Evolutionary conservation across 768 basidiomycete species (phyloP).

Genomic region (Pleurotus tuoliensis): DNA sequence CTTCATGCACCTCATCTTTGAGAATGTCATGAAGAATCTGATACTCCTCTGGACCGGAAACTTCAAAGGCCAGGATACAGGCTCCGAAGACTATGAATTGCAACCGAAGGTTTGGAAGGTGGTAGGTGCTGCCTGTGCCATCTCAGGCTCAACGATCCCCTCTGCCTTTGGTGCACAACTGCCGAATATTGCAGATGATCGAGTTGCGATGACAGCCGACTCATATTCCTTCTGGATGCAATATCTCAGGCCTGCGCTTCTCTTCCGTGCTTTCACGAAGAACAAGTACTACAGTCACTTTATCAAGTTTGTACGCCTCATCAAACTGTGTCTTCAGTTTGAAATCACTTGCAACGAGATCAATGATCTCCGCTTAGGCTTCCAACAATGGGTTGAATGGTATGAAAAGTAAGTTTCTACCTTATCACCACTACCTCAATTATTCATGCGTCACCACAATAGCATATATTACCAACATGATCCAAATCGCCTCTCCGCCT

Average conservation of each 20-base stretch:
- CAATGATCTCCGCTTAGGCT: slow-evolving; percentile 11
- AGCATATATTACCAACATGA: slow-evolving; percentile 28
- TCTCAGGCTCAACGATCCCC: slow-evolving; percentile 32
- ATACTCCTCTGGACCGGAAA: slow-evolving; percentile 35
- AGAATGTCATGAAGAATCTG: slow-evolving; percentile 39
- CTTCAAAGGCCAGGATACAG: slow-evolving; percentile 35
- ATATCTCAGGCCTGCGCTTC: slow-evolving; percentile 35
- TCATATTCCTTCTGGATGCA: slow-evolving; percentile 35
- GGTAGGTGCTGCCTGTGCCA: slow-evolving; percentile 27
- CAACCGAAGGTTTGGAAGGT: slow-evolving; percentile 32
- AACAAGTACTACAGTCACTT: slow-evolving; percentile 40
- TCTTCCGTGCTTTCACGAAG: slow-evolving; percentile 25
- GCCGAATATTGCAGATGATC: slow-evolving; percentile 29
- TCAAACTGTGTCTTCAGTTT: slow-evolving; percentile 33
- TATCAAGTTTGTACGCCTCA: slow-evolving; percentile 30
- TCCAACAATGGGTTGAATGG: slow-evolving; percentile 28
- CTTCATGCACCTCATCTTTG: slow-evolving; percentile 47
- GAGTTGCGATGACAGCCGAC: slow-evolving; percentile 28
- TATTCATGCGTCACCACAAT: too few species aligned
- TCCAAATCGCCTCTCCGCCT: slow-evolving; percentile 17
- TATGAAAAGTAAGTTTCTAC: slow-evolving; percentile 30
- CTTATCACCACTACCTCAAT: too few species aligned
- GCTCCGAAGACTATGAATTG: slow-evolving; percentile 26
- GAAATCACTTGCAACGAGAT: slow-evolving; percentile 24
- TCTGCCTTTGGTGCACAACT: slow-evolving; percentile 29